Percentiles rank a stretch among this genome's conserved stretches.
Evolutionary conservation across 768 basidiomycete species (phyloP).

Genomic region (Trametes villosa): DNA sequence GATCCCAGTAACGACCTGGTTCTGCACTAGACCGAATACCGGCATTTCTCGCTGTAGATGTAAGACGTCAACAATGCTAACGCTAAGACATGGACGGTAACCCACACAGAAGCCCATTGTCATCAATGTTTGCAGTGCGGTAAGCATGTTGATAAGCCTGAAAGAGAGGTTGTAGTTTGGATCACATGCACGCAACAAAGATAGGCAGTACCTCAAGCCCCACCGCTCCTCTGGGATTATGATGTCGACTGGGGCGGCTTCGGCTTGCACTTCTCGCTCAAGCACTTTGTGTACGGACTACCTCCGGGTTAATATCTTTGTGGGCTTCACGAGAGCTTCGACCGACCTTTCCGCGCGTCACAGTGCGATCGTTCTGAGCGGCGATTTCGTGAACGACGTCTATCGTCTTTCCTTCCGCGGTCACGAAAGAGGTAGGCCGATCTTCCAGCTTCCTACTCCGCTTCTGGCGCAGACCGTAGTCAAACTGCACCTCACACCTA

Average conservation of each 20-base stretch:
- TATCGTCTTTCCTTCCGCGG: conserved; percentile 64
- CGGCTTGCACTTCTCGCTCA: conserved; percentile 70
- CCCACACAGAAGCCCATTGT: conserved; percentile 55
- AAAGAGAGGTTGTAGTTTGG: background rate
- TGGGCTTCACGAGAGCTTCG: background rate
- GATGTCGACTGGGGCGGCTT: conserved; percentile 55
- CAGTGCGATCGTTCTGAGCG: conserved; percentile 54
- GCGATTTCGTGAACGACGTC: conserved; percentile 55
- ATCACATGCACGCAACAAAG: background rate
- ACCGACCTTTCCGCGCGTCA: conserved; percentile 60
- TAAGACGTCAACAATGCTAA: conserved; percentile 3
- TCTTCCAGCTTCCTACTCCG: conserved; percentile 51
- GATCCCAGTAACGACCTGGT: conserved; percentile 68
- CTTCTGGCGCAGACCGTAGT: conserved; percentile 70
- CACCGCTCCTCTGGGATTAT: conserved; percentile 72
- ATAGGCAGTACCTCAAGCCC: conserved; percentile 63
- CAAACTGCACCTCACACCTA: conserved; percentile 83
- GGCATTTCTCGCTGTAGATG: conserved; percentile 75
- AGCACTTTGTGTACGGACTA: conserved; percentile 78
- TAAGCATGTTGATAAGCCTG: conserved; percentile 77
- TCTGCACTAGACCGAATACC: conserved; percentile 76
- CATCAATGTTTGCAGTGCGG: conserved; percentile 59
- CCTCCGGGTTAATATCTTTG: background rate
- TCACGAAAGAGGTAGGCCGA: conserved; percentile 60
- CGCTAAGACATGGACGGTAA: background rate